phyloP scores from a whole-genome alignment of 495 filamentous ascomycete species.

The Neurospora sublineolata region DNA sequence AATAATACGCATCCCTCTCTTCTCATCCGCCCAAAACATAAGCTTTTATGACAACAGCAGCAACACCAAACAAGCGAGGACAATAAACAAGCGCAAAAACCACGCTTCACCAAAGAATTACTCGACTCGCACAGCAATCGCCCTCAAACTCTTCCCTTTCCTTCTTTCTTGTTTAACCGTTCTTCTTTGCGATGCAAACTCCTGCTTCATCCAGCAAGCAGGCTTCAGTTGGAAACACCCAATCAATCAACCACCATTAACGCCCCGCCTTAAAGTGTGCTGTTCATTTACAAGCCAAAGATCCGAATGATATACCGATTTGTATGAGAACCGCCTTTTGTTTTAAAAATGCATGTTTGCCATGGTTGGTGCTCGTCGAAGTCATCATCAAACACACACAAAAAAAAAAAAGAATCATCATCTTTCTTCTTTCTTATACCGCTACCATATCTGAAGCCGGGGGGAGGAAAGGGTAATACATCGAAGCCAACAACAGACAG shows the following conservation, averaged over 20 bases:
- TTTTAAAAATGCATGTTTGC: not conserved
- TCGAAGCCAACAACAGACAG: constrained; percentile 7
- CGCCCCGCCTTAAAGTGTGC: not conserved
- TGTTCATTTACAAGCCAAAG: not conserved
- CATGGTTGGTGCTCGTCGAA: not conserved
- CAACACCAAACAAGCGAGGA: not conserved
- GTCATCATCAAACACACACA: not conserved
- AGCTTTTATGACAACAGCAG: not conserved
- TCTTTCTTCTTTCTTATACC: not conserved
- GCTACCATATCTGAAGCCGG: not conserved
- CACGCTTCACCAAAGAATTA: not conserved
- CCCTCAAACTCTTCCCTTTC: not conserved
- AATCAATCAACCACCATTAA: not conserved
- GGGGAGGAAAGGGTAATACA: not conserved
- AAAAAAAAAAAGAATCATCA: not conserved
- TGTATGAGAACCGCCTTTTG: not conserved
- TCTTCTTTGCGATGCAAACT: not conserved
- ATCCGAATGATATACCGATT: not conserved
- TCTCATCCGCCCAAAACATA: not conserved
- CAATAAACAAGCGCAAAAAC: not conserved
- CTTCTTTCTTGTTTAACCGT: not conserved
- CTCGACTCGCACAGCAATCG: not conserved
- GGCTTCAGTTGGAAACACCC: not conserved
- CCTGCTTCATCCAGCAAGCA: not conserved
- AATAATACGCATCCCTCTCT: not conserved